Conservation (phyloP, 306 rosid genomes). For the Cicer judaicum region DNA sequence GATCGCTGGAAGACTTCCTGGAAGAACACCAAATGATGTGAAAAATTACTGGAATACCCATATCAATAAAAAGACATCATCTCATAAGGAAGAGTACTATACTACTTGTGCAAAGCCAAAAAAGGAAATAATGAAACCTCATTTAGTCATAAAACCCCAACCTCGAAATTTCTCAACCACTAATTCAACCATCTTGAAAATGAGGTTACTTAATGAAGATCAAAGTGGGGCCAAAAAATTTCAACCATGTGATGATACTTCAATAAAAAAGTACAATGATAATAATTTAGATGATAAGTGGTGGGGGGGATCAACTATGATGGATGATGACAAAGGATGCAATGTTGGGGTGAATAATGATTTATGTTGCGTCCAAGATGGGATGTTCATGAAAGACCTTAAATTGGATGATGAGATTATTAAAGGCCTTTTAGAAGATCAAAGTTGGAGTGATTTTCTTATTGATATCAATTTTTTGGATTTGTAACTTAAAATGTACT, state of each 20-base stretch:
- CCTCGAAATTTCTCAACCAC: slow-evolving; percentile 25
- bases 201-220: neutral
- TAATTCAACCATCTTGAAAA: neutral
- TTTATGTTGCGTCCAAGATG: neutral
- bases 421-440: neutral
- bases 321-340: neutral
- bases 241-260: neutral
- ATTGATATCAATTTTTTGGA: slow-evolving; percentile 6
- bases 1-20: slow-evolving; percentile 48
- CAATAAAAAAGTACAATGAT: neutral
- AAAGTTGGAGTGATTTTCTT: slow-evolving; percentile 34
- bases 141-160: slow-evolving; percentile 26
- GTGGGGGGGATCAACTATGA: neutral
- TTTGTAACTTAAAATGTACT: neutral
- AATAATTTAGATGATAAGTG: neutral
- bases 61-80: neutral
- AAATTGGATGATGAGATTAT: neutral
- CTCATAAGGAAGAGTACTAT: neutral
- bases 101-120: neutral
- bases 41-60: slow-evolving; percentile 46
- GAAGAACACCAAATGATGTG: slow-evolving; percentile 48
- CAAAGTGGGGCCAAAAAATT: neutral
- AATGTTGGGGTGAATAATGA: neutral
- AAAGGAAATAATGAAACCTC: slow-evolving; percentile 10
- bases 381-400: neutral